A percentile compares a stretch with the other conserved stretches of the same genome.
Evolutionary conservation across 257 asterid species (phyloP).

Genomic region (Asclepias syriaca): DNA sequence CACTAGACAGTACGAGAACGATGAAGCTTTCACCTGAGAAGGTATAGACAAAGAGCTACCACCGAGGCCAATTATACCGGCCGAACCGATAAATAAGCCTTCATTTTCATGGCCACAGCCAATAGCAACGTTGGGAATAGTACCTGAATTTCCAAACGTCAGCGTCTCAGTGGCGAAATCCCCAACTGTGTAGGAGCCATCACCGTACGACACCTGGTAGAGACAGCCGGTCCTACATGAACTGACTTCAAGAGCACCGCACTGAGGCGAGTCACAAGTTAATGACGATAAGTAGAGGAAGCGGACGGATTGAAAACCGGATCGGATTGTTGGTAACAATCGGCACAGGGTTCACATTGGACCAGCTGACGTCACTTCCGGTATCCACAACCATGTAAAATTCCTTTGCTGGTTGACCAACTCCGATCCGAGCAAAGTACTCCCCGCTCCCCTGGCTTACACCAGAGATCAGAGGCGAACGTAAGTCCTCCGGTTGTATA

Average conservation of each 20-base stretch:
- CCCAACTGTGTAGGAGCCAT: conserved; percentile 65
- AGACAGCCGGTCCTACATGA: conserved; percentile 38
- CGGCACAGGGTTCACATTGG: conserved; percentile 65
- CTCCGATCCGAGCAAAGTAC: conserved; percentile 62
- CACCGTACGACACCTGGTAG: conserved; percentile 62
- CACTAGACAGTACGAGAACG: conserved; percentile 80
- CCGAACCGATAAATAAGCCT: conserved; percentile 61
- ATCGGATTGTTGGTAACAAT: conserved; percentile 59
- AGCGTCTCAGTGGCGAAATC: conserved; percentile 61
- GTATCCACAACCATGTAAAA: conserved; percentile 51
- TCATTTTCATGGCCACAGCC: conserved; percentile 80
- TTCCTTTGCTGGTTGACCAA: conserved; percentile 53
- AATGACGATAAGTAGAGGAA: conserved; percentile 46
- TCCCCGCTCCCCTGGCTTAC: conserved; percentile 61
- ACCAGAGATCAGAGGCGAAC: conserved; percentile 62
- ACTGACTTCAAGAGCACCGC: conserved; percentile 37
- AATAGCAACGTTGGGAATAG: conserved; percentile 41
- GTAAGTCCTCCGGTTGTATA: conserved; percentile 28
- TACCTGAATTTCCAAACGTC: conserved; percentile 47
- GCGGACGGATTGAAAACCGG: conserved; percentile 49
- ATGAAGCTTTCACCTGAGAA: conserved; percentile 54
- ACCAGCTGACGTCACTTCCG: conserved; percentile 81
- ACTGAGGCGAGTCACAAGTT: conserved; percentile 41
- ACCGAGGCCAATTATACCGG: conserved; percentile 67
- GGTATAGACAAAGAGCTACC: conserved; percentile 62